Evolutionary conservation across 257 asterid genomes (phyloP).

Genomic region (Gentiana dahurica): DNA sequence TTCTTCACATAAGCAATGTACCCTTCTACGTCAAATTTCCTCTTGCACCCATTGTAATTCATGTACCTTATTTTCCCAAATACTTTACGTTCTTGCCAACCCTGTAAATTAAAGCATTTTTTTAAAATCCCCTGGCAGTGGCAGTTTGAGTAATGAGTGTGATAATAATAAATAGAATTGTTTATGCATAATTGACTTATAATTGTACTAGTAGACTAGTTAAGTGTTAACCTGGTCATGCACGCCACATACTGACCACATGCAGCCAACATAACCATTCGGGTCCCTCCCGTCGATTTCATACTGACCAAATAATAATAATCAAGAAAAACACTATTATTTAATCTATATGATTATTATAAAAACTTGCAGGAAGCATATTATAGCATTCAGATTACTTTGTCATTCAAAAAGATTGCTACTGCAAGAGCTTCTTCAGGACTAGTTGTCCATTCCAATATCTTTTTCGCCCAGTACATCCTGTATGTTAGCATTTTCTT

Average conservation of each 20-base stretch:
- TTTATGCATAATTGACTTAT: no score
- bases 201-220: no score
- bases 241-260: slow-evolving; percentile 98
- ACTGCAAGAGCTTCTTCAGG: slow-evolving; percentile 92
- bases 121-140: no score
- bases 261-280: slow-evolving; percentile 95
- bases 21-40: slow-evolving; percentile 83
- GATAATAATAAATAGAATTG: no score
- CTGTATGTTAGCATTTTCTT: slow-evolving; percentile 23
- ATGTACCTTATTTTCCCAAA: slow-evolving; percentile 92
- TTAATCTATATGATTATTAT: not conserved
- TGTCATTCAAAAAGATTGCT: slow-evolving; percentile 72
- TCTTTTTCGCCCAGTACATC: slow-evolving; percentile 99
- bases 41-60: slow-evolving; percentile 95
- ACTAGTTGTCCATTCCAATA: slow-evolving; percentile 88
- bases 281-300: slow-evolving; percentile 94
- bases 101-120: slow-evolving; percentile 23
- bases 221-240: slow-evolving; percentile 71
- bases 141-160: no score
- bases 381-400: slow-evolving; percentile 24
- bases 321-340: not conserved
- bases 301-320: slow-evolving; percentile 37
- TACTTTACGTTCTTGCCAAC: slow-evolving; percentile 79
- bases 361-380: not conserved
- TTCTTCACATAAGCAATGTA: slow-evolving; percentile 61